These are phyloP conservation scores for Tylopilus plumbeoviolaceoides DNA, from an alignment of 768 basidiomycete species.

Conservation along the genomic window DNA sequence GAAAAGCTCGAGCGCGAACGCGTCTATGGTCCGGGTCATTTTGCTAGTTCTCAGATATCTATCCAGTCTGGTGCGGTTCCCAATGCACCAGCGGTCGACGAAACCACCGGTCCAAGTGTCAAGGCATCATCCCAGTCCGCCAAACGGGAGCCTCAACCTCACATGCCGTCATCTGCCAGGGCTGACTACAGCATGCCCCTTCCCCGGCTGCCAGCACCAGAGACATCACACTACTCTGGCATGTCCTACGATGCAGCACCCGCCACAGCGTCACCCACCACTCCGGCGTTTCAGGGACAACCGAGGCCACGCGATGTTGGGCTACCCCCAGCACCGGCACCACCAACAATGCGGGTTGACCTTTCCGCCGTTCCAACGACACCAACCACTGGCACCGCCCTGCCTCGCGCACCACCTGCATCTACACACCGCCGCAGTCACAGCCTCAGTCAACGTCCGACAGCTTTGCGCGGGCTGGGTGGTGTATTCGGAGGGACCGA, in stretches of 20 bases:
- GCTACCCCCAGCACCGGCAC: constrained; percentile 34
- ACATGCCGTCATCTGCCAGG: constrained; percentile 33
- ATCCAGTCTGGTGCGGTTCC: constrained; percentile 34
- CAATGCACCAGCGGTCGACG: constrained; percentile 17
- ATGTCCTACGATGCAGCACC: constrained; percentile 68
- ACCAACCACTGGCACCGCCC: constrained; percentile 26
- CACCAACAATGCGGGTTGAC: constrained; percentile 30
- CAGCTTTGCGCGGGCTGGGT: constrained; percentile 49
- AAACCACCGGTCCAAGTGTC: constrained; percentile 13
- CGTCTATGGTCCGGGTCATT: constrained; percentile 91
- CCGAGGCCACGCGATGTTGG: constrained; percentile 68
- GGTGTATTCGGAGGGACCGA: constrained; percentile 51
- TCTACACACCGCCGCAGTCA: constrained; percentile 81
- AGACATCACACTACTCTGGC: constrained; percentile 75
- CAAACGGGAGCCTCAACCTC: constrained; percentile 29
- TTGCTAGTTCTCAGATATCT: constrained; percentile 87
- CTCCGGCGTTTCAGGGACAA: constrained; percentile 53
- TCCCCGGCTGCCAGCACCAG: constrained; percentile 76
- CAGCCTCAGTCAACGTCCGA: constrained; percentile 75
- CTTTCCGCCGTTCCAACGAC: constrained; percentile 20
- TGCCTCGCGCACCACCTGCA: constrained; percentile 70
- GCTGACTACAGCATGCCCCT: constrained; percentile 83
- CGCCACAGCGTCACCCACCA: constrained; percentile 51
- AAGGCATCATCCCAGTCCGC: constrained; percentile 31
- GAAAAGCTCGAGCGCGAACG: constrained; percentile 95